Conservation (phyloP, 2,329 filamentous ascomycete genomes). For the Trichophyton verrucosum region DNA sequence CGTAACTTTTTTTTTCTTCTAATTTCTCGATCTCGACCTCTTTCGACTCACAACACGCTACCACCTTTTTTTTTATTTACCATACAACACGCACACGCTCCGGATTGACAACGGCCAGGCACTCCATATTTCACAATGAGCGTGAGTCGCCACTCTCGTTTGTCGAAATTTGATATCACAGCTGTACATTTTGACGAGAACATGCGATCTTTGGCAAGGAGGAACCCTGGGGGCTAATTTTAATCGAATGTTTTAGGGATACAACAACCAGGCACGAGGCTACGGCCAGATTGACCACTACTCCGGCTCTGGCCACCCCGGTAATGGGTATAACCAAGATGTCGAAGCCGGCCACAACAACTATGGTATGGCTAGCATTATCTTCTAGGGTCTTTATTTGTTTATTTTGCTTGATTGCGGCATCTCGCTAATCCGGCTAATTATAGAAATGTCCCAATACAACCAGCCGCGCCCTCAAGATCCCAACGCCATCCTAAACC, state of each 20-base stretch:
- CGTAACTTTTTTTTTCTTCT: neutral
- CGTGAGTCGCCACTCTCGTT: constrained; percentile 9
- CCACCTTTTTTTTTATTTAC: neutral
- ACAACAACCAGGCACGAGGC: constrained; percentile 22
- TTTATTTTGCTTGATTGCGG: neutral
- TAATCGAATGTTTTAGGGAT: constrained; percentile 5
- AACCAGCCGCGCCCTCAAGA: constrained; percentile 35
- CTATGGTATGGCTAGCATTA: constrained; percentile 17
- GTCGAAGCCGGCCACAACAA: constrained; percentile 20
- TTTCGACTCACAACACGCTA: neutral
- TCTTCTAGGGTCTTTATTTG: neutral
- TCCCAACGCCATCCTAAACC: constrained; percentile 69
- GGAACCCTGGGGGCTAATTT: neutral
- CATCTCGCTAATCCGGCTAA: neutral
- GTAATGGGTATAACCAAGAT: constrained; percentile 23
- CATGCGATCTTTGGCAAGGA: neutral
- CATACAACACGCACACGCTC: neutral
- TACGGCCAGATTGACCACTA: constrained; percentile 48
- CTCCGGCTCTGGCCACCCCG: constrained; percentile 24
- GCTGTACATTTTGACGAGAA: constrained; percentile 1
- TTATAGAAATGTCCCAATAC: constrained; percentile 35
- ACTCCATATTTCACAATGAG: constrained; percentile 7
- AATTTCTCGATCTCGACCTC: neutral
- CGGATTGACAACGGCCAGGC: neutral
- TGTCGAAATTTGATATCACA: neutral